phyloP scores from a whole-genome alignment of 768 basidiomycete genomes.

The Candolleomyces efflorescens region DNA sequence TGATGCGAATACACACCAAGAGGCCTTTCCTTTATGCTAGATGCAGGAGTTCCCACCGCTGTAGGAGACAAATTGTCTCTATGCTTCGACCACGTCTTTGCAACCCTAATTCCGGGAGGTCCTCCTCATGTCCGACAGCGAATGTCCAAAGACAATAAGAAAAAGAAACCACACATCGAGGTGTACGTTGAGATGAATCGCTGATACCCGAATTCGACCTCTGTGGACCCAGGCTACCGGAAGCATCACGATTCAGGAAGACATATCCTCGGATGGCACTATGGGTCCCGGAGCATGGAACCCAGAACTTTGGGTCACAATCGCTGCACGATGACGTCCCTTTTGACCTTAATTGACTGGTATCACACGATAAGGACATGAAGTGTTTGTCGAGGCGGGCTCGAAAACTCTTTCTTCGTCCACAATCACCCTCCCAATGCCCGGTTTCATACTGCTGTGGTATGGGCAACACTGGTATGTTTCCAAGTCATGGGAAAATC shows the following conservation, averaged over 20 bases:
- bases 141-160: conserved; percentile 30
- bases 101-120: conserved; percentile 27
- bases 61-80: conserved; percentile 18
- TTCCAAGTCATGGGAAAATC: neutral
- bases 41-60: conserved; percentile 28
- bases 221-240: conserved; percentile 1
- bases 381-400: neutral
- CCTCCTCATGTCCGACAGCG: conserved; percentile 31
- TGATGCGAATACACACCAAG: conserved; percentile 16
- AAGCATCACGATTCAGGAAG: neutral
- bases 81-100: conserved; percentile 21
- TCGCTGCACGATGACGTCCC: conserved; percentile 1
- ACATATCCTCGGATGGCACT: conserved; percentile 5
- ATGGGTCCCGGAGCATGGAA: conserved; percentile 3
- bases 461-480: too few relatives aligned
- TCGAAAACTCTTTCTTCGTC: neutral
- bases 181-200: conserved; percentile 7
- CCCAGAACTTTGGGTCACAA: neutral
- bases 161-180: conserved; percentile 9
- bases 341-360: neutral
- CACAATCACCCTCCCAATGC: neutral
- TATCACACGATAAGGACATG: neutral
- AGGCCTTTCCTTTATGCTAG: conserved; percentile 32
- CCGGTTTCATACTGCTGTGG: too few relatives aligned
- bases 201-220: conserved; percentile 3